Evolutionary conservation across 192 early-diverging fungal species (phyloP), one percentile per base, ranked within the genome.

Genomic region (Phlyctochytrium arcticum): DNA sequence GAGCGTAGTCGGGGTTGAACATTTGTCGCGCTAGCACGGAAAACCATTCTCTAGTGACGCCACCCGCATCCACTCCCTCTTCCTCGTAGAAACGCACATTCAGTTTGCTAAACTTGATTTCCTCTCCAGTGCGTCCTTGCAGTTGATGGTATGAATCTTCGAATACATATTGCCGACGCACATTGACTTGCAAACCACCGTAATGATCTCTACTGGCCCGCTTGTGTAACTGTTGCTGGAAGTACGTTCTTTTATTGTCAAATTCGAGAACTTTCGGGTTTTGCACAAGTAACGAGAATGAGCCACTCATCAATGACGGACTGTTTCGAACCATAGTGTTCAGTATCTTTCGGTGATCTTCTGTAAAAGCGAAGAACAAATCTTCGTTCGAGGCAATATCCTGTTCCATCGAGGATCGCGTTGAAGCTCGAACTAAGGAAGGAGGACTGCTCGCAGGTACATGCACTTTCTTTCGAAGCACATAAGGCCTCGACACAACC

Each of bases 241-340:
- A 98, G 80, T 95, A 99, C 63, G 94, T 94, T 23, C 95, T 85
- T 79, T 99, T 99, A 82, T 97, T 99, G 80, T 99, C 96, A 77
- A 99, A 99, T 64, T 99, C 95, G 39, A 99, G 79, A 62, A 97
- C 92, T 67, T 95, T 96, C 48, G 95, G 93, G 67, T 96, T 97
- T 58, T 90, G 90, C n/a, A 99, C 92, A 48, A 99, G 75, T 39
- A 98, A 73, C 23, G 94, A 90, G 73, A 98, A 98, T 6, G 96
- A 97, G 3, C 95, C 95, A 68, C 89, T 94, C 89, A 98, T 91
- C 36, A 98, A 65, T 0, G 89, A 86, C 3, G 96, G 94, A 68
- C 93, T 98, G 78, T 94, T 96, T 63, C 96, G 88, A 36, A 98
- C 96, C 87, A 98, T 94, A 24, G 88, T 91, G 72, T 98, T 98